A percentile compares a stretch with the other conserved stretches of the same genome.
phyloP scores from a whole-genome alignment of 305 asterid species.

The Ilex paraguariensis region DNA sequence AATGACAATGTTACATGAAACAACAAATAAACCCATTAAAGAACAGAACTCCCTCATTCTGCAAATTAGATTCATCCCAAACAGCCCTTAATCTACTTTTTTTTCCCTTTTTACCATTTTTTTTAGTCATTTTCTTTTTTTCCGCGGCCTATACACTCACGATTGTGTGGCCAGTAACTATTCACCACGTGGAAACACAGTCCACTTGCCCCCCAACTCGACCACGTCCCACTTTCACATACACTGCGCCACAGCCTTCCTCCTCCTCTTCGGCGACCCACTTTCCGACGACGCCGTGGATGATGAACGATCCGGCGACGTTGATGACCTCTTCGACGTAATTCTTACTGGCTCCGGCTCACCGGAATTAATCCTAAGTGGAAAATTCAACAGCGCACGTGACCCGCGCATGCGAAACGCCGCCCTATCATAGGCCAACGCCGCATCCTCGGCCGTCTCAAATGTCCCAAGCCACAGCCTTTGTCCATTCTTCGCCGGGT shows the following conservation, averaged over 20 bases:
- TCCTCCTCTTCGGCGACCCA: constrained; percentile 17
- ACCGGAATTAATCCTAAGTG: constrained; percentile 50
- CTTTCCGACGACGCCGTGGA: background rate
- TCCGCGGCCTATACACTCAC: too few relatives aligned
- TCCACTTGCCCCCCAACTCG: too few relatives aligned
- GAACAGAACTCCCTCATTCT: too few relatives aligned
- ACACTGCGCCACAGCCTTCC: background rate
- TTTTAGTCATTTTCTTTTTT: too few relatives aligned
- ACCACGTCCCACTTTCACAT: too few relatives aligned
- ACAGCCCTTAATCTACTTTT: too few relatives aligned
- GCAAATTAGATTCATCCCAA: too few relatives aligned
- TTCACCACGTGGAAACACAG: too few relatives aligned
- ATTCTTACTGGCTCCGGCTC: constrained; percentile 61
- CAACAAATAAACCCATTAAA: too few relatives aligned
- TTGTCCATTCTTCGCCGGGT: constrained; percentile 63
- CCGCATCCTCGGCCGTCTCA: constrained; percentile 74
- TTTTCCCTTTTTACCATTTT: too few relatives aligned
- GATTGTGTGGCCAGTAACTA: too few relatives aligned
- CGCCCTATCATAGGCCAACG: constrained; percentile 57
- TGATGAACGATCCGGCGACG: constrained; percentile 15
- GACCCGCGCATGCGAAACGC: constrained; percentile 64
- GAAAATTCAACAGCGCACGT: constrained; percentile 64
- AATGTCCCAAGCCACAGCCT: constrained; percentile 70
- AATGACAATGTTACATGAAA: too few relatives aligned
- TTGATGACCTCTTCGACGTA: constrained; percentile 32